Conservation (phyloP, 2,329 filamentous ascomycete genomes). For the Capronia coronata region DNA sequence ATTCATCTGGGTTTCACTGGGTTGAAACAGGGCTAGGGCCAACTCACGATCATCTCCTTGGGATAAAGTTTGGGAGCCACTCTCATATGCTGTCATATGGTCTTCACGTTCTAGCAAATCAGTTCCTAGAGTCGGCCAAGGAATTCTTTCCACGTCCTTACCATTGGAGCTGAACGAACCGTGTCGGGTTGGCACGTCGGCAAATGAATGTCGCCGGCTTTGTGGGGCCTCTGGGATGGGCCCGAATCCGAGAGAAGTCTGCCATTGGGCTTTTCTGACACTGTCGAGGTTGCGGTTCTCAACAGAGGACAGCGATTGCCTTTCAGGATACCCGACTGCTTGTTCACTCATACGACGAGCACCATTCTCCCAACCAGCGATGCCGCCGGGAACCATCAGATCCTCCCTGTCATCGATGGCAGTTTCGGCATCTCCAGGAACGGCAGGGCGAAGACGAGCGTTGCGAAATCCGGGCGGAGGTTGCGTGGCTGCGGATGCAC, state of each 20-base stretch:
- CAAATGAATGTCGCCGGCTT: conserved; percentile 48
- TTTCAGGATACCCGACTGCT: conserved; percentile 39
- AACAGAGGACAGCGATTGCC: conserved; percentile 33
- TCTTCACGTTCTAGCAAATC: conserved; percentile 34
- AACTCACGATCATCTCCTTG: conserved; percentile 41
- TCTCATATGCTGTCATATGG: conserved; percentile 34
- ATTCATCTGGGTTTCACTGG: conserved; percentile 33
- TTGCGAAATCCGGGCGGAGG: conserved; percentile 31
- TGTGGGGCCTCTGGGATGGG: conserved; percentile 42
- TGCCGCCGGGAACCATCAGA: conserved; percentile 32
- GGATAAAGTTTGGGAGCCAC: conserved; percentile 34
- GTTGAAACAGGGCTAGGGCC: conserved; percentile 29
- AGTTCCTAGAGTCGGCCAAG: conserved; percentile 5
- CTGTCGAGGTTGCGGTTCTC: conserved; percentile 43
- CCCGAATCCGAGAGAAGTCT: conserved; percentile 46
- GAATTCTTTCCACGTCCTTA: conserved; percentile 26
- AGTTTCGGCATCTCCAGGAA: conserved; percentile 41
- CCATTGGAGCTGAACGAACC: conserved; percentile 38
- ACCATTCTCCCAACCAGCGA: conserved; percentile 35
- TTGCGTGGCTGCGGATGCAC: conserved; percentile 33
- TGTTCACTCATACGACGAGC: conserved; percentile 40
- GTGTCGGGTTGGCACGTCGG: conserved; percentile 45
- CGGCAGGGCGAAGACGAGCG: conserved; percentile 38
- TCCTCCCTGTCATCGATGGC: conserved; percentile 43
- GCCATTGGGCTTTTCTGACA: conserved; percentile 45